These are phyloP conservation scores for Emericellopsis terricola DNA, from an alignment of 495 filamentous ascomycete genomes.

Conservation along the genomic window DNA sequence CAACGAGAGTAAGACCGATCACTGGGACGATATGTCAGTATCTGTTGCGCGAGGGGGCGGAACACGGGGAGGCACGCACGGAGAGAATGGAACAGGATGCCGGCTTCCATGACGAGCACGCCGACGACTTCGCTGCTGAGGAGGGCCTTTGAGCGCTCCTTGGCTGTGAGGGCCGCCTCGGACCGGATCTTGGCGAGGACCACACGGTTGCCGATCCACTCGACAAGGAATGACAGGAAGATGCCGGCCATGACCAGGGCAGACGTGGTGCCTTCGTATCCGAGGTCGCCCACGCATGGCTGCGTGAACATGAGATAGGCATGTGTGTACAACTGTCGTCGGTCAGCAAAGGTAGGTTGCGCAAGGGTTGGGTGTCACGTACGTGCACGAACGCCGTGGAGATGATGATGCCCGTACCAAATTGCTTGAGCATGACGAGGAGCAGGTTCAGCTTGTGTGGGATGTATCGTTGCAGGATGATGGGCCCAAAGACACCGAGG, in stretches of 20 bases:
- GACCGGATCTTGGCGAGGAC: slow-evolving; percentile 14
- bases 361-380: slow-evolving; percentile 4
- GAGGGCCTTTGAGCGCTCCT: neutral
- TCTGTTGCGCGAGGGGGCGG: neutral
- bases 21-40: slow-evolving; percentile 16
- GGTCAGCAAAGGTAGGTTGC: neutral
- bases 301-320: slow-evolving; percentile 44
- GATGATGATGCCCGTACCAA: slow-evolving; percentile 58
- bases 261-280: slow-evolving; percentile 41
- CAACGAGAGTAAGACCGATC: slow-evolving; percentile 39
- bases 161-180: neutral
- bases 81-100: slow-evolving; percentile 57
- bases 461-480: neutral
- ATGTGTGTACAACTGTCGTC: slow-evolving; percentile 39
- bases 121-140: slow-evolving; percentile 26
- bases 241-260: slow-evolving; percentile 48
- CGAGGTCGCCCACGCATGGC: slow-evolving; percentile 39
- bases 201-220: slow-evolving; percentile 36
- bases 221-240: slow-evolving; percentile 42
- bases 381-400: slow-evolving; percentile 56
- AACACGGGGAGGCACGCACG: slow-evolving; percentile 13
- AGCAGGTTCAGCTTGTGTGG: neutral
- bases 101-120: slow-evolving; percentile 46
- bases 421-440: slow-evolving; percentile 9
- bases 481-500: neutral